These are phyloP conservation scores for Penicillium bialowiezense DNA, from an alignment of 495 filamentous ascomycete genomes.

Conservation along the genomic window DNA sequence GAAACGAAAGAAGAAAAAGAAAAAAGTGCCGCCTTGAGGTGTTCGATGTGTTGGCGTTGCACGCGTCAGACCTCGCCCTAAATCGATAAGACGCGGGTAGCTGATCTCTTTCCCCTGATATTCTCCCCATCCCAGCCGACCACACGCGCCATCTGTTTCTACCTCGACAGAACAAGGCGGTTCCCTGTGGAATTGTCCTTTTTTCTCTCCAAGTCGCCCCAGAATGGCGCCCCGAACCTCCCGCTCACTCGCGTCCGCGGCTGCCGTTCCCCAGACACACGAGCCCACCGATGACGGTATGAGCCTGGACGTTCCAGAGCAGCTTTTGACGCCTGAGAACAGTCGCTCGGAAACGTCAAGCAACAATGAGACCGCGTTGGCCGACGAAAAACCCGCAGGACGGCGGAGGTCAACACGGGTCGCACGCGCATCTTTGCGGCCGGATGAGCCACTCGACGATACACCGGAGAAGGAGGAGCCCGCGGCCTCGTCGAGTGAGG, in stretches of 20 bases:
- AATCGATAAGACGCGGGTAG: constrained; percentile 34
- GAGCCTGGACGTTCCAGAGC: constrained; percentile 42
- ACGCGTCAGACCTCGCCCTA: constrained; percentile 32
- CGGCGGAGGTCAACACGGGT: constrained; percentile 43
- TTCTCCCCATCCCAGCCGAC: constrained; percentile 9
- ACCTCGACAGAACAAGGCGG: constrained; percentile 14
- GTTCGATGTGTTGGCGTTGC: constrained; percentile 25
- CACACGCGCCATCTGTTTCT: constrained; percentile 7
- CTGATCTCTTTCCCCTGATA: constrained; percentile 31
- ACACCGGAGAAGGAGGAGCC: constrained; percentile 26
- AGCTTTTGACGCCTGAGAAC: constrained; percentile 46
- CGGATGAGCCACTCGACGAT: constrained; percentile 25
- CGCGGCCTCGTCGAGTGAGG: constrained; percentile 41
- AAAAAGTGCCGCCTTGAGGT: not conserved
- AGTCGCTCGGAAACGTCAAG: constrained; percentile 51
- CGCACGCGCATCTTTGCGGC: constrained; percentile 40
- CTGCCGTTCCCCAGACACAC: constrained; percentile 34
- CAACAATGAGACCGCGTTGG: constrained; percentile 45
- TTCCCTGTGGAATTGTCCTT: constrained; percentile 13
- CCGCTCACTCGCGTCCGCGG: constrained; percentile 28
- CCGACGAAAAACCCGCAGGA: constrained; percentile 37
- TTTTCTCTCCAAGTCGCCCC: constrained; percentile 3
- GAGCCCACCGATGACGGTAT: constrained; percentile 34
- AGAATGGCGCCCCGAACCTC: constrained; percentile 31
- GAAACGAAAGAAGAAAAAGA: too few relatives aligned